These are phyloP conservation scores for Cladosporium colombiae DNA, from an alignment of 2,329 filamentous ascomycete genomes.

Conservation along the genomic window DNA sequence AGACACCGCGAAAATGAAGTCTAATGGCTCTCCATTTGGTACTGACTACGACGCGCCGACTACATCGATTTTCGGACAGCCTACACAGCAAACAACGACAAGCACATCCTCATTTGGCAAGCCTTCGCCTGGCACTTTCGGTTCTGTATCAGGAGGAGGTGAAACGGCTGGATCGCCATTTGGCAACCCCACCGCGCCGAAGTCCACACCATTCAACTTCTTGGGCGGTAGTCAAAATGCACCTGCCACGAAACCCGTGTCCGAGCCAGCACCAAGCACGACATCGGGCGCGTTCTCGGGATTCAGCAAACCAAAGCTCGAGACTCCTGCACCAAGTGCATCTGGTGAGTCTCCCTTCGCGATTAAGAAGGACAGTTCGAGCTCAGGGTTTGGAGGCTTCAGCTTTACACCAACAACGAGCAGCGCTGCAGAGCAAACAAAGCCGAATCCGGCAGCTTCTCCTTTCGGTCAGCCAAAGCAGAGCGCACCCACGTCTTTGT, in stretches of 20 bases:
- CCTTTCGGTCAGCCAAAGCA: slow-evolving; percentile 4
- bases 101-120: slow-evolving; percentile 16
- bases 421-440: not conserved
- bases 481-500: not conserved
- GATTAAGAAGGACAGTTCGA: not conserved
- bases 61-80: slow-evolving; percentile 17
- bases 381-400: slow-evolving; percentile 5
- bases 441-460: not conserved
- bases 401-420: not conserved
- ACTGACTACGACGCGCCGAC: slow-evolving; percentile 8
- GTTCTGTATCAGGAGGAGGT: not conserved
- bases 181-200: not conserved
- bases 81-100: slow-evolving; percentile 6
- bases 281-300: not conserved
- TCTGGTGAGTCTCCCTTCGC: slow-evolving; percentile 15
- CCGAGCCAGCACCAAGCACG: not conserved
- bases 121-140: slow-evolving; percentile 9
- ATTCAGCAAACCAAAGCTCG: not conserved
- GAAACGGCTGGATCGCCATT: slow-evolving; percentile 6
- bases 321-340: not conserved
- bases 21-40: not conserved
- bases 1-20: slow-evolving; percentile 25
- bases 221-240: not conserved
- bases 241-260: not conserved
- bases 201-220: slow-evolving; percentile 13